Base-by-base conservation (phyloP, 2,329 filamentous ascomycete genomes). In the Hypoxylon sp. region DNA sequence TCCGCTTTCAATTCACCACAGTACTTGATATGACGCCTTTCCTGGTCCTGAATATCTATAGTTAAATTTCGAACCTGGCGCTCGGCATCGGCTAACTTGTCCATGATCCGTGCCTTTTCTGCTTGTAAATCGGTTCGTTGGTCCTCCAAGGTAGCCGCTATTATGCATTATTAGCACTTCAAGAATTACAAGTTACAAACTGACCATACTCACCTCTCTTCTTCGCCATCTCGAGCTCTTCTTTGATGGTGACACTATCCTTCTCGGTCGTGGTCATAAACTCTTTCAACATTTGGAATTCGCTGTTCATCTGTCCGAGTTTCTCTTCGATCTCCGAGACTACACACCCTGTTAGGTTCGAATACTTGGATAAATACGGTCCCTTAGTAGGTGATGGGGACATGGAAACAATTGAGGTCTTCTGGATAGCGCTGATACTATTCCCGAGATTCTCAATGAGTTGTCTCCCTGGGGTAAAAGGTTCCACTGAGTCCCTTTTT, bases 261-360 rank as follows among this genome's bases (percentile, higher is more conserved):
- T 80, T 81, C 7, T 87, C 79, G 15, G 88, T 86, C 21, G 80
- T 80, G 51, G 84, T 84, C 67, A 97, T 84, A 57, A 88, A 86
- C 50, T 87, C 80, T 65, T 88, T 87, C 55, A 97, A 78, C 51
- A 81, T 77, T 36, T 81, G 79, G 67, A 91, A 91, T 64, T 93
- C 80, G 12, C 78, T 77, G 63, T 96, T 90, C 73, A 97, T 87
- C 52, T 85, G 81, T 57, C 86, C 85, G 61, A 97, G 81, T 59
- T 87, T 84, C 55, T 83, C 83, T 63, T 91, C 87, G 60, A 91
- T 84, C 69, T 97, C 91, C 81, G 88, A 93, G 65, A 82, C 88
- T 90, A 81, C 58, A 72, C 77, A 82, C 23, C 69, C 71, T 63
- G 75, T 79, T 60, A 81, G 74, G 79, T 90, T 87, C 85, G 91